Evolutionary conservation across 805 yeast species (phyloP).

Genomic region (Hyphopichia homilentoma): DNA sequence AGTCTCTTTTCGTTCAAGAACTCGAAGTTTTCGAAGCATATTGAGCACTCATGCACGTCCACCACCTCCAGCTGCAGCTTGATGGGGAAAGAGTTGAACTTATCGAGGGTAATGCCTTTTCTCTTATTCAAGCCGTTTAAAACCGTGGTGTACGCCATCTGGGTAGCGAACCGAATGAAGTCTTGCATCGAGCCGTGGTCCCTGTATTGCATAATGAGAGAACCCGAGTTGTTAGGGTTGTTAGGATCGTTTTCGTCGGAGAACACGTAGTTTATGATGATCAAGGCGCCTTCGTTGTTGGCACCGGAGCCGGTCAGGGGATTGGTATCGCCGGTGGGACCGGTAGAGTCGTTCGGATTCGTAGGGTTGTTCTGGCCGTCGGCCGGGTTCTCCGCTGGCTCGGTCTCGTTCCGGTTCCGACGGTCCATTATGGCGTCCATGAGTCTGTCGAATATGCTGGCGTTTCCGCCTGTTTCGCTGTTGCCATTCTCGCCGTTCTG

Average conservation of each 20-base stretch:
- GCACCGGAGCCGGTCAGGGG: slow-evolving; percentile 5
- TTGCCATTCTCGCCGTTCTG: too few relatives aligned
- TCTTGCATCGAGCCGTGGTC: slow-evolving; percentile 60
- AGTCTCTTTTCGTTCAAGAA: slow-evolving; percentile 8
- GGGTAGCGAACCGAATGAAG: slow-evolving; percentile 63
- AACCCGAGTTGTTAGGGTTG: slow-evolving; percentile 47
- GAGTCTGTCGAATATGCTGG: slow-evolving; percentile 20
- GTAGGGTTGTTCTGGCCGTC: neutral
- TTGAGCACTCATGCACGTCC: slow-evolving; percentile 47
- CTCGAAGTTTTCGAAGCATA: slow-evolving; percentile 55
- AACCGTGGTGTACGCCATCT: slow-evolving; percentile 63
- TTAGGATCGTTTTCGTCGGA: slow-evolving; percentile 37
- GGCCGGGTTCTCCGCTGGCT: neutral
- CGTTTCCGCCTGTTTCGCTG: slow-evolving; percentile 1
- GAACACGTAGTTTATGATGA: slow-evolving; percentile 42
- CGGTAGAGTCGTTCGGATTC: slow-evolving; percentile 2
- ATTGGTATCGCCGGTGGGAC: neutral
- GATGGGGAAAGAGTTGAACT: slow-evolving; percentile 49
- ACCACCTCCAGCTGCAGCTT: slow-evolving; percentile 25
- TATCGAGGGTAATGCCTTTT: slow-evolving; percentile 50
- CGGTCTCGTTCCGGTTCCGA: neutral
- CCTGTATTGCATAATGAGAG: slow-evolving; percentile 56
- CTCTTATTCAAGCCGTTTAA: slow-evolving; percentile 45
- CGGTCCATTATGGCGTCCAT: slow-evolving; percentile 15
- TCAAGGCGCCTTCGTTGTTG: slow-evolving; percentile 31